Evolutionary conservation across 169 alveolate genomes (phyloP).

Genomic region (Plasmodium yoelii): DNA sequence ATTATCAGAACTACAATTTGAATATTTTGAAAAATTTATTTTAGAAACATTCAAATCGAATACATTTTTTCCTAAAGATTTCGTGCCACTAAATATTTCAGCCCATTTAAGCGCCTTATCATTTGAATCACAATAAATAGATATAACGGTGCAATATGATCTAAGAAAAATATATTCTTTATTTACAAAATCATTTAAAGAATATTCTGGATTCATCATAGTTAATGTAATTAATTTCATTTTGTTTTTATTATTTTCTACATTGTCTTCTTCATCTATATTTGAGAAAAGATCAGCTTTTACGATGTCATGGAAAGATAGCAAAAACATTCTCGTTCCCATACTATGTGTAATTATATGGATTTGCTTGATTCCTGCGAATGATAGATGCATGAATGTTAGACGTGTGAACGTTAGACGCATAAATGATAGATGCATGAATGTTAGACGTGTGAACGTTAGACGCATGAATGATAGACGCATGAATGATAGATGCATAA

Average conservation of each 20-base stretch:
- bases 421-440: too few relatives aligned
- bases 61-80: slow-evolving; percentile 80
- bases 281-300: slow-evolving; percentile 76
- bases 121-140: slow-evolving; percentile 82
- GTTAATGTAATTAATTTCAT: slow-evolving; percentile 85
- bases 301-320: slow-evolving; percentile 83
- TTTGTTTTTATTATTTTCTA: slow-evolving; percentile 27
- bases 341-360: slow-evolving; percentile 88
- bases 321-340: slow-evolving; percentile 87
- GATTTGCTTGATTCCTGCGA: slow-evolving; percentile 87
- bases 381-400: too few relatives aligned
- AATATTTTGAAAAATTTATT: not conserved
- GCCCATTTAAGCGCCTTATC: slow-evolving; percentile 84
- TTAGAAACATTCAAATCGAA: slow-evolving; percentile 76
- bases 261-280: slow-evolving; percentile 76
- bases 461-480: too few relatives aligned
- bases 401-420: too few relatives aligned
- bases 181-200: slow-evolving; percentile 83
- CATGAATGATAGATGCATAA: too few relatives aligned
- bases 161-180: slow-evolving; percentile 81
- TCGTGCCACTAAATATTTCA: slow-evolving; percentile 81
- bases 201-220: slow-evolving; percentile 86
- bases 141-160: slow-evolving; percentile 80
- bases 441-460: too few relatives aligned
- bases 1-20: slow-evolving; percentile 5